These are phyloP conservation scores for Xylariaceae sp. DNA, from an alignment of 2,329 filamentous ascomycete species.

Conservation along the genomic window DNA sequence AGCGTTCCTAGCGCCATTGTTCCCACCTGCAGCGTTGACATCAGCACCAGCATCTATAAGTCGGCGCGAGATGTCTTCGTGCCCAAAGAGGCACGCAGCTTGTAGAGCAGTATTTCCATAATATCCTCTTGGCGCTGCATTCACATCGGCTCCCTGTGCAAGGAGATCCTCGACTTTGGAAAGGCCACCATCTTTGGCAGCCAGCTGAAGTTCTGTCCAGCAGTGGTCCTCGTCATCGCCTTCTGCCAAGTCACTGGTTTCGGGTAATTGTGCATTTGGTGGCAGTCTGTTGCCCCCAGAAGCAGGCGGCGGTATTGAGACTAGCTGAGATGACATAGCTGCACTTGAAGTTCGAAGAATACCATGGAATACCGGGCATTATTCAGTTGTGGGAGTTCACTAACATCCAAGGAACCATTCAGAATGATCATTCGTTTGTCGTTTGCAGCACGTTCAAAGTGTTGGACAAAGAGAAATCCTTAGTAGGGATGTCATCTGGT, in stretches of 20 bases:
- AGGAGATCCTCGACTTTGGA: slow-evolving; percentile 21
- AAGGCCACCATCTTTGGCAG: slow-evolving; percentile 28
- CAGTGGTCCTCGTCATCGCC: slow-evolving; percentile 23
- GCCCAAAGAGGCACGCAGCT: slow-evolving; percentile 17
- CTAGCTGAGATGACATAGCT: no score
- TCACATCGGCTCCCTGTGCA: slow-evolving; percentile 21
- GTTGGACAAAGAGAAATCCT: no score
- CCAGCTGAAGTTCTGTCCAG: slow-evolving; percentile 33
- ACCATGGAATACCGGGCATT: no score
- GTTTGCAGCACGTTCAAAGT: no score
- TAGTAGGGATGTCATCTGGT: no score
- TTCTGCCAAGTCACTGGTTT: slow-evolving; percentile 1
- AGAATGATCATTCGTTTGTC: no score
- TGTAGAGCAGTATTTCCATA: slow-evolving; percentile 26
- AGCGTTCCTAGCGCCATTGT: slow-evolving; percentile 29
- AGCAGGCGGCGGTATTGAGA: no score
- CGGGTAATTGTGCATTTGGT: not conserved
- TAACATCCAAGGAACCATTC: no score
- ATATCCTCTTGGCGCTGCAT: slow-evolving; percentile 19
- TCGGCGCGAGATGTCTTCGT: no score
- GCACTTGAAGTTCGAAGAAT: no score
- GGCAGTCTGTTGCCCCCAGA: not conserved
- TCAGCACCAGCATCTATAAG: slow-evolving; percentile 13
- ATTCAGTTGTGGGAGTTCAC: no score
- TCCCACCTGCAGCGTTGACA: slow-evolving; percentile 25